Evolutionary conservation across 805 yeast species (phyloP).

Genomic region (Monosporozyma aquatica): DNA sequence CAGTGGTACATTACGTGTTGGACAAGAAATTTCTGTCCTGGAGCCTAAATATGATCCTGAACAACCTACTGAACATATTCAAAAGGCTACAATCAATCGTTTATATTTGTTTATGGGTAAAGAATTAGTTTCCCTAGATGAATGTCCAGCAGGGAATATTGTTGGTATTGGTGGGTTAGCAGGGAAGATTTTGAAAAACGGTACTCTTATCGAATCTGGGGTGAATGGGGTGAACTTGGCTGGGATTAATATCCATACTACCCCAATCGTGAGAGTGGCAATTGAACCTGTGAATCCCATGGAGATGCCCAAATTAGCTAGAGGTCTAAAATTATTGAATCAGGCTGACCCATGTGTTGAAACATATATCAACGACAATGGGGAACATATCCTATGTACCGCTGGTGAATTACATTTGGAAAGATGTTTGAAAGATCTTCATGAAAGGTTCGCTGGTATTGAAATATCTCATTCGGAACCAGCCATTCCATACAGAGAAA

Average conservation of each 20-base stretch:
- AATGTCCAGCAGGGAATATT: constrained; percentile 90
- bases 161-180: constrained; percentile 91
- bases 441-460: constrained; percentile 84
- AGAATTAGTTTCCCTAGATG: constrained; percentile 65
- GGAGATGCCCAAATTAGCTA: constrained; percentile 63
- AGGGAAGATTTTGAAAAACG: constrained; percentile 73
- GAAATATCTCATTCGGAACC: constrained; percentile 85
- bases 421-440: constrained; percentile 83
- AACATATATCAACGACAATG: constrained; percentile 75
- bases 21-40: constrained; percentile 64
- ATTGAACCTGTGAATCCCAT: constrained; percentile 88
- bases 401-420: constrained; percentile 97
- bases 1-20: constrained; percentile 71
- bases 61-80: constrained; percentile 44
- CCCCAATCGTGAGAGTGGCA: constrained; percentile 91
- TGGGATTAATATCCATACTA: constrained; percentile 61
- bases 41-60: constrained; percentile 83
- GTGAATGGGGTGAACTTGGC: constrained; percentile 67
- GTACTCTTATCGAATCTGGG: constrained; percentile 59
- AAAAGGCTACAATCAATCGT: constrained; percentile 53
- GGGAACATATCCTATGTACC: constrained; percentile 87
- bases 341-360: constrained; percentile 94
- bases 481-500: constrained; percentile 88
- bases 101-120: constrained; percentile 86
- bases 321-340: constrained; percentile 68